Base-by-base conservation (phyloP, 2,329 filamentous ascomycete species). In the Clarireedia hainanense region DNA sequence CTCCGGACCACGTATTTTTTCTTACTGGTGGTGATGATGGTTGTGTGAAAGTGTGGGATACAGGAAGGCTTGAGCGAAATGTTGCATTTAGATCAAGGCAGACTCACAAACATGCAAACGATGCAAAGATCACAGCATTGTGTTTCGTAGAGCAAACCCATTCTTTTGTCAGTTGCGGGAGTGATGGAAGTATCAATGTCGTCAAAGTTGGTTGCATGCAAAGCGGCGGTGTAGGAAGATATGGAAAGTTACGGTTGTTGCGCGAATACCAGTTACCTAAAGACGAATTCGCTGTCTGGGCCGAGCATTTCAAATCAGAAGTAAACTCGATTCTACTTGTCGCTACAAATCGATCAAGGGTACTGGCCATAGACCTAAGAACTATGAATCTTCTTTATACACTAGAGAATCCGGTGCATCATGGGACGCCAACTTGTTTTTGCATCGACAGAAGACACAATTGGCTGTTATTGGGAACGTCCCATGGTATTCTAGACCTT, bases 131-230 rank as follows among this genome's bases (percentile, higher is more conserved):
- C 2, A 84, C 89, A 30, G 85, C 89, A 14, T 71, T 99, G 23
- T 91, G 89, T 63, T 97, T 99, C 68, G 83, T 99, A 40, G 91
- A 97, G 67, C 88, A 91, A 62, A 96, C 91, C 0, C 91, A 97
- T 69, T 91, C 89, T 23, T 97, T 99, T 68, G 79, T 96, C 59
- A 95, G 89, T 67, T 94, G 89, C 52, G 91, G 89, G 5, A 90
- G 82, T 47, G 91, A 99, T 69, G 94, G 94, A 23, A 92, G 85
- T 64, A 85, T 99, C 9, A 87, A 95, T 67, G 88, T 95, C 2
- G 87, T 96, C 58, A 90, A 90, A 36, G 68, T 70, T 34, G 83
- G 88, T 57, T 83, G 83, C 60, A 72, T 77, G 17, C 79, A 79
- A 57, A 70, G 75, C 15, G 77, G 79, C 37, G 75, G 75, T 20